These are phyloP conservation scores for Arthrobotrys musiformis DNA, from an alignment of 2,329 filamentous ascomycete species.

Conservation along the genomic window DNA sequence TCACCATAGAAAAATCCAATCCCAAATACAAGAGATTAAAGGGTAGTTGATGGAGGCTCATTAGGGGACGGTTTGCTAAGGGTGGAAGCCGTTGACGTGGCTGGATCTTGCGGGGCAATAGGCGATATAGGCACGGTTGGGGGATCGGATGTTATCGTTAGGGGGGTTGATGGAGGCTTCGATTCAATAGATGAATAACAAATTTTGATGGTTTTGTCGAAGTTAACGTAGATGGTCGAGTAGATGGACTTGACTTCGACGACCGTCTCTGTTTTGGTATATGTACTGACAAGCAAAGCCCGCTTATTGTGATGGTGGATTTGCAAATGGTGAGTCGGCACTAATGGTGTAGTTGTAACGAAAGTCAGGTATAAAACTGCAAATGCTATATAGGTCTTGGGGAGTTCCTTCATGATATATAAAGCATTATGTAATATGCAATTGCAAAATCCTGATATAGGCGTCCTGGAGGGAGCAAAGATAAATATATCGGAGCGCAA, in stretches of 20 bases:
- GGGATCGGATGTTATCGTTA: conserved; percentile 7
- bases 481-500: no score
- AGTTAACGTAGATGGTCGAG: conserved; percentile 27
- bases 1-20: conserved; percentile 34
- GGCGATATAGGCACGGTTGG: conserved; percentile 39
- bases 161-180: conserved; percentile 25
- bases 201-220: no score
- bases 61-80: no score
- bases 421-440: no score
- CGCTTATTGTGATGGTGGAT: conserved; percentile 33
- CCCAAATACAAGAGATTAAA: not conserved
- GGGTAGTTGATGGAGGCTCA: not conserved
- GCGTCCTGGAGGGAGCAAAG: no score
- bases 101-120: conserved; percentile 20
- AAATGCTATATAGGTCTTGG: conserved; percentile 31
- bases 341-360: conserved; percentile 28
- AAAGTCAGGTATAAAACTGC: conserved; percentile 24
- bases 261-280: conserved; percentile 42
- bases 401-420: conserved; percentile 52
- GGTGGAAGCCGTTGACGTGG: conserved; percentile 16
- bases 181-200: no score
- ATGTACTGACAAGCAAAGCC: conserved; percentile 45
- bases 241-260: conserved; percentile 49
- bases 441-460: no score
- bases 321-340: conserved; percentile 11